Base-by-base conservation (phyloP, 2,329 filamentous ascomycete genomes). In the Drechslerella coelobrocha region DNA sequence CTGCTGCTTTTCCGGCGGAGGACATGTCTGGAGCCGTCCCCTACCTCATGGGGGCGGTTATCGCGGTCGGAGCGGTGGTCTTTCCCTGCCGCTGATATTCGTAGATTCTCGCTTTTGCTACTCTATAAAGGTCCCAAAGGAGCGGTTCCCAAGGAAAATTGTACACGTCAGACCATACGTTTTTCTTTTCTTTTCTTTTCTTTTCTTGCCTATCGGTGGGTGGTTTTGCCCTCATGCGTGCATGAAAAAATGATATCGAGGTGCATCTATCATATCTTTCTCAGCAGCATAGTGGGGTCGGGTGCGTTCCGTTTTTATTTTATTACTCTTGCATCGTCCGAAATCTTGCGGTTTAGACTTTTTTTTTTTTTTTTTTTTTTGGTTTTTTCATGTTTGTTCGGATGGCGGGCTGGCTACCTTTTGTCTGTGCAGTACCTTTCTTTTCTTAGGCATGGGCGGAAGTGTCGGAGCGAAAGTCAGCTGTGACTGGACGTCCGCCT, bases 121-220 rank as follows among this genome's bases (percentile, higher is more conserved):
- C 66, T 71, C 66, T 71, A 71, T 71, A 63, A 57, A 45, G 63
- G 56, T 63, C 66, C 60, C 66, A 52, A 71, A 71, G 66, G 59
- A 71, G 63, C 51, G 48, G 53, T 63, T 63, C 59, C 66, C 66
- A 71, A 71, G 57, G 66, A 63, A 54, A 62, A 23, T 63, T 71
- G 66, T 57, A 71, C 66, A 71, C 66, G 66, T 71, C 66, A 71
- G 66, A 71, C 50, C 53, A 41, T 53, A 54, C 34, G 34, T 54
- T 61, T 45, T 53, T 52, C 24, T 52, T 45, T 41, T 62, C 45
- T 57, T 62, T 56, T 52, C 37, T 63, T 63, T 63, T 31, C 27
- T 54, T 63, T 63, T 55, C 43, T 47, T 63, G 55, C 47, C 43
- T 47, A 52, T 53, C 41, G 19, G 8, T 45, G 41, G 19, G 19